Evolutionary conservation across 2,329 filamentous ascomycete genomes (phyloP).

Genomic region (Aspergillus latus): DNA sequence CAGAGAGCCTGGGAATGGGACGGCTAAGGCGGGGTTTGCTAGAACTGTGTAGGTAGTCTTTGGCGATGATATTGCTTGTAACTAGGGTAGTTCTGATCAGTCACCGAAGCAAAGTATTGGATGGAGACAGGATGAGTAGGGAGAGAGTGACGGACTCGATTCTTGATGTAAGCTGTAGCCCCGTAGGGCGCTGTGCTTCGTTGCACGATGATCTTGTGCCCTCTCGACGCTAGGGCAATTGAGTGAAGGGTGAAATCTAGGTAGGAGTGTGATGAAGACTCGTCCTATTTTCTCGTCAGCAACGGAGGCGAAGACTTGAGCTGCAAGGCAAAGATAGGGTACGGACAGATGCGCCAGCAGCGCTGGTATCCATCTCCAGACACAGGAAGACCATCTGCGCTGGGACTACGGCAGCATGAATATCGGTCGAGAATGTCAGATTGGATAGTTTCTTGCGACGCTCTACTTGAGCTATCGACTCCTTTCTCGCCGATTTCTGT

Average conservation of each 20-base stretch:
- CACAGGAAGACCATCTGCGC: constrained; percentile 24
- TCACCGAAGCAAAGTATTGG: neutral
- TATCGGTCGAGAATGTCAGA: constrained; percentile 22
- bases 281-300: neutral
- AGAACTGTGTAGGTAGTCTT: constrained; percentile 22
- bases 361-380: constrained; percentile 7
- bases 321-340: neutral
- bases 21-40: constrained; percentile 23
- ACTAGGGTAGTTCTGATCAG: neutral
- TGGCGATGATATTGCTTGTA: constrained; percentile 18
- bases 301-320: neutral
- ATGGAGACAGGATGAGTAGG: neutral
- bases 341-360: neutral
- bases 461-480: neutral
- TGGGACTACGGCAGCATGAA: constrained; percentile 17
- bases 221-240: constrained; percentile 20
- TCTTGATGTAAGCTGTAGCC: constrained; percentile 18
- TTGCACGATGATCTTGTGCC: constrained; percentile 26
- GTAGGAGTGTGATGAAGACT: neutral
- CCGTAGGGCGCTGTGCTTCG: constrained; percentile 21
- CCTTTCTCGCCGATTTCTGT: neutral
- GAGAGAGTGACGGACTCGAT: constrained; percentile 12
- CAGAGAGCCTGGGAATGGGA: constrained; percentile 6
- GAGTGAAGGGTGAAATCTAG: constrained; percentile 15
- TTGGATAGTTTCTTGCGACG: constrained; percentile 18